Evolutionary conservation across 108 stramenopile species (phyloP), one percentile per base, ranked within the genome.

Genomic region (Parmales sp.): DNA sequence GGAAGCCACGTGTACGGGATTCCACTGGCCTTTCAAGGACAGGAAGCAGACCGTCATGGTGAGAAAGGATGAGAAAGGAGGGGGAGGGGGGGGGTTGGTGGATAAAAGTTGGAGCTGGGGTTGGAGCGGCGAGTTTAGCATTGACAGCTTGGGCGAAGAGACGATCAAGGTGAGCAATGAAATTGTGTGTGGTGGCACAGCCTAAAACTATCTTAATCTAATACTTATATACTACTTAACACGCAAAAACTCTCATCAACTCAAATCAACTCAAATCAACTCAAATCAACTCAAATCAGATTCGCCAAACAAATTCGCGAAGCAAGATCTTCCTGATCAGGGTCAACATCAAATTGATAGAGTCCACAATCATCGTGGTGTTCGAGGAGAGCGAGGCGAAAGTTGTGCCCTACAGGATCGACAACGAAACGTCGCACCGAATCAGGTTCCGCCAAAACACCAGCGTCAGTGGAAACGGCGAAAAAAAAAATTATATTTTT

Each of bases 1-100:
- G 26, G 54, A 34, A 11, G 54, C 31, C 26, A 60, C 54, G 29
- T 34, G 54, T 34, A 60, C 54, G 31, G 54, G 54, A 28, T 60
- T 60, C 54, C 54, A 60, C 54, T 60, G 54, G 54, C 54, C 54
- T 34, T 60, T 60, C 31, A 60, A 60, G 26, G 54, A 60, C 54
- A 60, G n/a, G n/a, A n/a, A n/a, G n/a, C n/a, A n/a, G n/a, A n/a
- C n/a, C n/a, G n/a, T n/a, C n/a, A n/a, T n/a, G n/a, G n/a, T n/a
- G n/a, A n/a, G n/a, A n/a, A 34, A 20, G 54, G 31, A 3, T 60
- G 29, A 34, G 29, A 34, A 16, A 60, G 29, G 54, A 34, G 54
- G 6, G 13, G 29, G n/a, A 60, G 54, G 31, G 5, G 29, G 8
- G 31, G 7, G 54, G 29, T 34, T 7, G 54, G 36, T 20, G 54